phyloP scores from a whole-genome alignment of 192 early-diverging fungal species.

The Pecoramyces ruminantium region DNA sequence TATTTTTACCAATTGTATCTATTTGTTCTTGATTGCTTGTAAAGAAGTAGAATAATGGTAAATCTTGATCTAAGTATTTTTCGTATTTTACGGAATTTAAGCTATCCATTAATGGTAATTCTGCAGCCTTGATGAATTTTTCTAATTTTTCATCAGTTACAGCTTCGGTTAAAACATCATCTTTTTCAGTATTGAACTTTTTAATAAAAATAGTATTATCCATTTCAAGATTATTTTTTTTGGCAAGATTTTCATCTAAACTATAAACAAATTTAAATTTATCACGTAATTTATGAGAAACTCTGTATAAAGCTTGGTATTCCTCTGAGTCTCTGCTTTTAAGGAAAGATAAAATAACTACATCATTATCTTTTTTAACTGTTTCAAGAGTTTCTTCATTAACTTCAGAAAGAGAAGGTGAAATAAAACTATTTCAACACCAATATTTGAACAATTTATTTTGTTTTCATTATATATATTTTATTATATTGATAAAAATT shows the following conservation, averaged over 20 bases:
- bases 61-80: neutral
- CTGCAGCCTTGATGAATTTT: neutral
- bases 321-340: neutral
- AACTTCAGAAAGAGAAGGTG: neutral
- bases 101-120: neutral
- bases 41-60: neutral
- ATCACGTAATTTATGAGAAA: neutral
- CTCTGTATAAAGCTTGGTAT: neutral
- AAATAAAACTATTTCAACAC: neutral
- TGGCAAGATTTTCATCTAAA: neutral
- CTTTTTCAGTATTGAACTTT: neutral
- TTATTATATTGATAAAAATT: no score
- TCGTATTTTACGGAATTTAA: neutral
- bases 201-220: neutral
- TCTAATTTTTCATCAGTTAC: neutral
- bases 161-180: neutral
- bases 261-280: neutral
- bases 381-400: neutral
- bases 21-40: neutral
- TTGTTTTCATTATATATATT: no score
- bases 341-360: neutral
- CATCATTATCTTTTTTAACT: neutral
- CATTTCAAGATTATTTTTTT: neutral
- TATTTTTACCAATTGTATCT: neutral
- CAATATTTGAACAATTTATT: no score